Base-by-base conservation (phyloP, 2,329 filamentous ascomycete genomes). In the Chrysosporium keratinophilum region DNA sequence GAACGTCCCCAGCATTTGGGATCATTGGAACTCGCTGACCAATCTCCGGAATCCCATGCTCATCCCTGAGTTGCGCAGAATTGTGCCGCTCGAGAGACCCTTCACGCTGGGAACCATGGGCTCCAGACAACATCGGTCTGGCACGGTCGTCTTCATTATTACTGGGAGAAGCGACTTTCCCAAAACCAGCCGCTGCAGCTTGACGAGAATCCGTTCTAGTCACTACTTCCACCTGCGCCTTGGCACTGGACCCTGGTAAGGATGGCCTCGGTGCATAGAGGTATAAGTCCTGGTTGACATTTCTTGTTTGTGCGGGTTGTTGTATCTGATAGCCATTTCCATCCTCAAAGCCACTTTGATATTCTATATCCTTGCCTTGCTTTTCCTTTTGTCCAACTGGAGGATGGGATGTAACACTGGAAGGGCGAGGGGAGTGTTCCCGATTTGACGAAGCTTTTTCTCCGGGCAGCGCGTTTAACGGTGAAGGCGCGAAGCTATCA, bases 11-110 rank as follows among this genome's bases (percentile, higher is more conserved):
- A 42, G 93, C 87, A 67, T 93, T 82, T 51, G 84, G 86, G 66
- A 93, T 85, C 87, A 98, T 93, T 48, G 93, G 93, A 39, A 98
- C 91, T 65, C 90, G 85, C 64, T 87, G 82, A 46, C 91, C 91
- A 61, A 96, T 93, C 66, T 94, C 87, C 1, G 90, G 90, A 62
- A 96, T 95, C 19, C 90, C 91, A 53, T 89, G 83, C 59, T 93
- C 87, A 44, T 91, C 86, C 15, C 85, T 85, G 40, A 71, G 65
- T 58, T 83, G 74, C 28, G 78, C 66, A 11, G 81, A 82, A 43
- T 69, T 70, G 6, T 79, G 79, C 52, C 79, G 78, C 54, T 76
- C 73, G 23, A 68, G 67, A 1, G 74, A 71, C 17, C 75, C 71
- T 34, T 68, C 74, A 2, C 73, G 69, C n/a, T 72, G 74, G 17